phyloP scores from a whole-genome alignment of 2,329 filamentous ascomycete species.

The Lecanicillium sp. region DNA sequence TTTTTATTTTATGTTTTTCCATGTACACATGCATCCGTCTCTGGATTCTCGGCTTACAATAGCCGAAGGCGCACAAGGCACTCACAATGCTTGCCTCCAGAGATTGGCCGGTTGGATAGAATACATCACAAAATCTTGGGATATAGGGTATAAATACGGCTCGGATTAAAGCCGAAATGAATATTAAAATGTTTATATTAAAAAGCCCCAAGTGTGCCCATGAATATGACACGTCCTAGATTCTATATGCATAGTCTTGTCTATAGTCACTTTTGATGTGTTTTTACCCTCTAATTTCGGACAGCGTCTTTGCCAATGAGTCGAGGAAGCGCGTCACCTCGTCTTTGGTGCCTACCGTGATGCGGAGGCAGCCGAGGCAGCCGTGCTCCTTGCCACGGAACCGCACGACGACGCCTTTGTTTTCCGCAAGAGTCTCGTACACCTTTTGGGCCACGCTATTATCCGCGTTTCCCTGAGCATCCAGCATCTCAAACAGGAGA shows the following conservation, averaged over 20 bases:
- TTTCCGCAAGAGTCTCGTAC: slow-evolving; percentile 80
- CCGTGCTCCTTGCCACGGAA: slow-evolving; percentile 91
- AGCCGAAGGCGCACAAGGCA: too few species aligned
- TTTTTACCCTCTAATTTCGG: slow-evolving; percentile 29
- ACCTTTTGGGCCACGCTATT: slow-evolving; percentile 71
- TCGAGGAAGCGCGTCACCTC: slow-evolving; percentile 75
- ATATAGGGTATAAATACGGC: slow-evolving; percentile 3
- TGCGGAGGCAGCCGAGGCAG: slow-evolving; percentile 79
- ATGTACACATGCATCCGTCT: too few species aligned
- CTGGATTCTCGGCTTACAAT: too few species aligned
- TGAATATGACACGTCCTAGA: too few species aligned
- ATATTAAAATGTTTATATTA: slow-evolving; percentile 4
- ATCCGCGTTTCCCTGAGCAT: slow-evolving; percentile 64
- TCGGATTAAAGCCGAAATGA: neutral
- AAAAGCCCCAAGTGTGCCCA: too few species aligned
- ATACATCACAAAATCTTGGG: slow-evolving; percentile 1
- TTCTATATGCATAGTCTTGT: too few species aligned
- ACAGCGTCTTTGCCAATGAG: slow-evolving; percentile 49
- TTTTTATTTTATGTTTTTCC: neutral
- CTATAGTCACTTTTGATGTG: too few species aligned
- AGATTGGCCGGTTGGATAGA: slow-evolving; percentile 5
- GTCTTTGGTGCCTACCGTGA: slow-evolving; percentile 83
- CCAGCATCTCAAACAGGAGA: slow-evolving; percentile 79
- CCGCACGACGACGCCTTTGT: slow-evolving; percentile 81
- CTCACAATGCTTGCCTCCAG: too few species aligned